A percentile compares a stretch with the other conserved stretches of the same genome.
phyloP scores from a whole-genome alignment of 2,329 filamentous ascomycete genomes.

The Aspergillus uvarum region DNA sequence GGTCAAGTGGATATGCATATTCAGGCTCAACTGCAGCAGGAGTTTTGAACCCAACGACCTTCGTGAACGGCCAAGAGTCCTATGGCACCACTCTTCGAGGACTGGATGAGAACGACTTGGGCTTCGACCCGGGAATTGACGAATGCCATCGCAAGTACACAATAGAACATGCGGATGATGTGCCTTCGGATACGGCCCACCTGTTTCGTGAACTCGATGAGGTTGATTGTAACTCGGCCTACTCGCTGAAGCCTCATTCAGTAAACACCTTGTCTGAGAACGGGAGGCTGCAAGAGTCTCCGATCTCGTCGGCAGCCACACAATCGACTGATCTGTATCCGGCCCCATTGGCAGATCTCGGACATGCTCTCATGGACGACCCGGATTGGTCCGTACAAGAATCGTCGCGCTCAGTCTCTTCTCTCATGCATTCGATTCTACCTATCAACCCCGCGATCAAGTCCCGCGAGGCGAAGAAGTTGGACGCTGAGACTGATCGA shows the following conservation, averaged over 20 bases:
- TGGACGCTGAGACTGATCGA: constrained; percentile 8
- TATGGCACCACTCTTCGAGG: constrained; percentile 1
- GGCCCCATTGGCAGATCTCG: constrained; percentile 12
- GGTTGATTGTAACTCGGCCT: constrained; percentile 24
- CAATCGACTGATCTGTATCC: constrained; percentile 16
- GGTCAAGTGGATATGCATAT: not conserved
- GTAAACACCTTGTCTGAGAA: constrained; percentile 12
- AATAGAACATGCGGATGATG: constrained; percentile 4
- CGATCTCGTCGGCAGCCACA: constrained; percentile 15
- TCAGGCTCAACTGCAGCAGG: not conserved
- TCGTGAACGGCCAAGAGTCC: not conserved
- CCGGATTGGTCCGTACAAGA: constrained; percentile 15
- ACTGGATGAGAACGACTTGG: constrained; percentile 18
- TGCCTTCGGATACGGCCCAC: constrained; percentile 8
- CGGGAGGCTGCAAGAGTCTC: constrained; percentile 15
- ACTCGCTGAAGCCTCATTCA: constrained; percentile 11
- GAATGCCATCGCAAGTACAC: constrained; percentile 13
- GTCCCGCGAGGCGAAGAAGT: constrained; percentile 8
- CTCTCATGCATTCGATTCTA: constrained; percentile 32
- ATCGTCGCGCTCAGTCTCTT: constrained; percentile 18
- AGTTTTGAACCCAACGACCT: not conserved
- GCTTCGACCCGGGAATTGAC: constrained; percentile 19
- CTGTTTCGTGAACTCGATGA: constrained; percentile 25
- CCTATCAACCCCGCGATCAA: constrained; percentile 34
- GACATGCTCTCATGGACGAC: constrained; percentile 16